A percentile compares a stretch with the other conserved stretches of the same genome.
Evolutionary conservation across 2,329 filamentous ascomycete species (phyloP).

Genomic region (Alternaria sp.): DNA sequence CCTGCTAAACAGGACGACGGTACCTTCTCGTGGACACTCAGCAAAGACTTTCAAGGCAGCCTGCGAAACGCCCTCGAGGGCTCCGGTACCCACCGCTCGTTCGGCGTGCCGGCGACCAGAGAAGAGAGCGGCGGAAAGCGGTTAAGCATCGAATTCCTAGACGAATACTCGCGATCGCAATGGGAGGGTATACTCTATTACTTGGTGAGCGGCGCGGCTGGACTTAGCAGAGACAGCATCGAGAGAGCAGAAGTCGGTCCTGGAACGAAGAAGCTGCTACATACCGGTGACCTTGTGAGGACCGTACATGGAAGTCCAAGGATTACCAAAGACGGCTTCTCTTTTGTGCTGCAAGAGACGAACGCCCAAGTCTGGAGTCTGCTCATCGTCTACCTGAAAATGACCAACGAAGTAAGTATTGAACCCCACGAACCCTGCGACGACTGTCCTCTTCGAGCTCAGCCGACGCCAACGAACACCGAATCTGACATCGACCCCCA

Average conservation of each 20-base stretch:
- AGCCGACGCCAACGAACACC: neutral
- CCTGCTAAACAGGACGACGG: slow-evolving; percentile 62
- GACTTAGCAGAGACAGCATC: slow-evolving; percentile 44
- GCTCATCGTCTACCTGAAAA: slow-evolving; percentile 89
- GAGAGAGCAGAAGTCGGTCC: slow-evolving; percentile 56
- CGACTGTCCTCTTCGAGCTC: neutral
- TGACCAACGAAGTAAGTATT: slow-evolving; percentile 66
- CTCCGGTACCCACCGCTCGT: slow-evolving; percentile 82
- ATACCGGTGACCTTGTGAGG: slow-evolving; percentile 81
- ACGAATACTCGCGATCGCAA: slow-evolving; percentile 82
- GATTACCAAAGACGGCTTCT: slow-evolving; percentile 93
- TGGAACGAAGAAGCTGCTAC: slow-evolving; percentile 81
- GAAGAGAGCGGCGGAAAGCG: slow-evolving; percentile 65
- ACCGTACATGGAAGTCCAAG: slow-evolving; percentile 61
- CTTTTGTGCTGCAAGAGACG: slow-evolving; percentile 90
- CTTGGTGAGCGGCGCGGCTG: slow-evolving; percentile 79
- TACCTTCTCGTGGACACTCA: slow-evolving; percentile 75
- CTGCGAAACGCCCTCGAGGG: slow-evolving; percentile 87
- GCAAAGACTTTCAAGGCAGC: slow-evolving; percentile 81
- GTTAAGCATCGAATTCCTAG: slow-evolving; percentile 75
- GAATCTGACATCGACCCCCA: slow-evolving; percentile 25
- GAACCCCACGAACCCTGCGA: neutral
- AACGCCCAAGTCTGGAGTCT: slow-evolving; percentile 98
- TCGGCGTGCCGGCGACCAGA: slow-evolving; percentile 80
- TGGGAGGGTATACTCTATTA: slow-evolving; percentile 98